phyloP scores from a whole-genome alignment of 768 basidiomycete species.

The Boletus sp. region DNA sequence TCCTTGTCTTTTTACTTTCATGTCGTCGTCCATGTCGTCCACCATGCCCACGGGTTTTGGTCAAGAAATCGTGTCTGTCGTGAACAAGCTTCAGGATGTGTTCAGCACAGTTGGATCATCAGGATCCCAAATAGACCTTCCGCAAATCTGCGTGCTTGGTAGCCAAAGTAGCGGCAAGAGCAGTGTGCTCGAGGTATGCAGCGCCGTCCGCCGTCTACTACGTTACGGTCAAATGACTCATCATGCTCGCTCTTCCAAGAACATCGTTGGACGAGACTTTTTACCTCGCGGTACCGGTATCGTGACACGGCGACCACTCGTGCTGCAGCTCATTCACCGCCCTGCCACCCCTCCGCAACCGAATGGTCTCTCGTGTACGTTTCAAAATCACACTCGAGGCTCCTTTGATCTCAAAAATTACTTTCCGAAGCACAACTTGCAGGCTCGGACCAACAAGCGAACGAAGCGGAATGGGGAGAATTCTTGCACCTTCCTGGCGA shows the following conservation, averaged over 20 bases:
- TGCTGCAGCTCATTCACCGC: conserved; percentile 92
- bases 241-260: conserved; percentile 44
- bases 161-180: conserved; percentile 94
- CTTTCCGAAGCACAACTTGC: conserved; percentile 31
- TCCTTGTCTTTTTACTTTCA: conserved; percentile 18
- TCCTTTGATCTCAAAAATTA: not conserved
- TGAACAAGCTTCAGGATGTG: conserved; percentile 91
- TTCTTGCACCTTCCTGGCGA: conserved; percentile 95
- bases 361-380: conserved; percentile 46
- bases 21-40: conserved; percentile 14
- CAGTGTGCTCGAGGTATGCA: conserved; percentile 80
- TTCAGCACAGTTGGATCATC: conserved; percentile 80
- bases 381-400: not conserved
- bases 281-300: conserved; percentile 98
- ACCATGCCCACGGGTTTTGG: conserved; percentile 62
- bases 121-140: conserved; percentile 79
- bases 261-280: conserved; percentile 98
- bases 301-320: conserved; percentile 94
- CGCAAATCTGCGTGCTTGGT: conserved; percentile 88
- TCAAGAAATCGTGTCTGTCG: conserved; percentile 71
- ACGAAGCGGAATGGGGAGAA: conserved; percentile 97
- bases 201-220: not conserved
- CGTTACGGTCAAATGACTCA: conserved; percentile 1
- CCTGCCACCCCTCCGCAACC: conserved; percentile 46
- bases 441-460: conserved; percentile 69